Conservation (phyloP, 352 stramenopile genomes). For the Globisporangium viniferum region DNA sequence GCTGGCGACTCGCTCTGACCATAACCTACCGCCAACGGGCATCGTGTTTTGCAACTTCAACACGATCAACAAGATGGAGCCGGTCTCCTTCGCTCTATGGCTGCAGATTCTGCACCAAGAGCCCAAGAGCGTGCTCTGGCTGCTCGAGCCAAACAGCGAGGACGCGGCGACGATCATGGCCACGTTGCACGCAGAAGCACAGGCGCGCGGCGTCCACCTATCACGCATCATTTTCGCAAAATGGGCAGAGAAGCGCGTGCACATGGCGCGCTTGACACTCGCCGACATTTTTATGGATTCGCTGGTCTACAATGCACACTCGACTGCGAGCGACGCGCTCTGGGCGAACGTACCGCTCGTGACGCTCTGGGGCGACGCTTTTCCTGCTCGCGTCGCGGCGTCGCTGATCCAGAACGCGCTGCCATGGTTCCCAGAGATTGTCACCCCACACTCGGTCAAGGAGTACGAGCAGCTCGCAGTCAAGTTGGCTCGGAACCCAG, state of each 20-base stretch:
- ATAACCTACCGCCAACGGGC: slow-evolving; percentile 27
- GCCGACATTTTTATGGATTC: slow-evolving; percentile 95
- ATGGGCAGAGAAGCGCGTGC: slow-evolving; percentile 52
- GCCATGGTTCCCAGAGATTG: slow-evolving; percentile 24
- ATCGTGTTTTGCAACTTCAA: slow-evolving; percentile 93
- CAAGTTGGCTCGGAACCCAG: slow-evolving; percentile 27
- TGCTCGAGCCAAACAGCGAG: slow-evolving; percentile 47
- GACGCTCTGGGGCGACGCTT: slow-evolving; percentile 74
- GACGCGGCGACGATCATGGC: slow-evolving; percentile 24
- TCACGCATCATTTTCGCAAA: slow-evolving; percentile 68
- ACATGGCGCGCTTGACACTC: slow-evolving; percentile 75
- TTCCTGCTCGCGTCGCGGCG: slow-evolving; percentile 68
- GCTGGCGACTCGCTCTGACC: slow-evolving; percentile 15
- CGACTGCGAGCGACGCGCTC: slow-evolving; percentile 89
- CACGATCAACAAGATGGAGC: slow-evolving; percentile 94
- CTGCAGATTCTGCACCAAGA: slow-evolving; percentile 86
- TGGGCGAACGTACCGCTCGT: slow-evolving; percentile 89
- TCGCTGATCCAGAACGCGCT: slow-evolving; percentile 50
- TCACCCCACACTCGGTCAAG: slow-evolving; percentile 45
- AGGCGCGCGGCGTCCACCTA: slow-evolving; percentile 55
- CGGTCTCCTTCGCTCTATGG: slow-evolving; percentile 84
- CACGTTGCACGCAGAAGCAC: slow-evolving; percentile 57
- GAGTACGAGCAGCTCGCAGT: slow-evolving; percentile 72
- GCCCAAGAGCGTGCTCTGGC: slow-evolving; percentile 82
- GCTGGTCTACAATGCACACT: slow-evolving; percentile 95